Percentiles rank a stretch among this genome's conserved stretches.
Evolutionary conservation across 192 early-diverging fungal genomes (phyloP).

Genomic region (Coemansia interrupta): DNA sequence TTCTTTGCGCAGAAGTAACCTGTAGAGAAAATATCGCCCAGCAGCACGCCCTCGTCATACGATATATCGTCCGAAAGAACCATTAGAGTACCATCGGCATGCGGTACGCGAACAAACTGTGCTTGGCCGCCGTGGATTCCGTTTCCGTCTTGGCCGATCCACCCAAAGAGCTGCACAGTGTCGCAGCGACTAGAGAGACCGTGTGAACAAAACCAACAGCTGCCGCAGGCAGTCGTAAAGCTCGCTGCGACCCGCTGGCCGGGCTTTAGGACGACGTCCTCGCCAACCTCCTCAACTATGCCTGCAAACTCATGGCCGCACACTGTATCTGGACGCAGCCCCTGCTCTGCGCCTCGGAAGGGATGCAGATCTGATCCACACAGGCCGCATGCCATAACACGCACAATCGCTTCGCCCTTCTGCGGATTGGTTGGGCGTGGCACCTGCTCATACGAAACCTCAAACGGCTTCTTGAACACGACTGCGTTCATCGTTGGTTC

Average conservation of each 20-base stretch:
- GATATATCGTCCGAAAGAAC: constrained; percentile 26
- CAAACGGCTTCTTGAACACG: constrained; percentile 45
- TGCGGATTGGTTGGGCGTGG: constrained; percentile 32
- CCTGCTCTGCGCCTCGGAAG: constrained; percentile 47
- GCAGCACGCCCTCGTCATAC: constrained; percentile 48
- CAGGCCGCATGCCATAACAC: constrained; percentile 44
- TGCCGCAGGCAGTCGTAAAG: constrained; percentile 50
- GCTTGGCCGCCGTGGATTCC: constrained; percentile 57
- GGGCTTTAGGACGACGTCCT: constrained; percentile 21
- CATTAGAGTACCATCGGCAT: constrained; percentile 52
- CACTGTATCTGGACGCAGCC: constrained; percentile 42
- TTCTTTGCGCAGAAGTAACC: constrained; percentile 57
- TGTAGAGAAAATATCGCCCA: constrained; percentile 56
- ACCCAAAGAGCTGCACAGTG: constrained; percentile 51
- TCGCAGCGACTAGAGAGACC: constrained; percentile 52
- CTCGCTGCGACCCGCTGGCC: constrained; percentile 53
- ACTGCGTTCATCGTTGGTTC: constrained; percentile 46
- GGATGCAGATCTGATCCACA: constrained; percentile 56
- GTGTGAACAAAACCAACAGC: constrained; percentile 50
- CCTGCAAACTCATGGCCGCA: constrained; percentile 60
- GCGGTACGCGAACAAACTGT: constrained; percentile 56
- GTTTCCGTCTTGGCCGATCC: constrained; percentile 25
- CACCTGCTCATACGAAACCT: constrained; percentile 31
- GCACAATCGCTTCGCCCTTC: constrained; percentile 53
- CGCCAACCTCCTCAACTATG: constrained; percentile 44